A percentile compares a stretch with the other conserved stretches of the same genome.
Evolutionary conservation across 139 green algal genomes (phyloP).

Genomic region (Yamagishiella unicocca): DNA sequence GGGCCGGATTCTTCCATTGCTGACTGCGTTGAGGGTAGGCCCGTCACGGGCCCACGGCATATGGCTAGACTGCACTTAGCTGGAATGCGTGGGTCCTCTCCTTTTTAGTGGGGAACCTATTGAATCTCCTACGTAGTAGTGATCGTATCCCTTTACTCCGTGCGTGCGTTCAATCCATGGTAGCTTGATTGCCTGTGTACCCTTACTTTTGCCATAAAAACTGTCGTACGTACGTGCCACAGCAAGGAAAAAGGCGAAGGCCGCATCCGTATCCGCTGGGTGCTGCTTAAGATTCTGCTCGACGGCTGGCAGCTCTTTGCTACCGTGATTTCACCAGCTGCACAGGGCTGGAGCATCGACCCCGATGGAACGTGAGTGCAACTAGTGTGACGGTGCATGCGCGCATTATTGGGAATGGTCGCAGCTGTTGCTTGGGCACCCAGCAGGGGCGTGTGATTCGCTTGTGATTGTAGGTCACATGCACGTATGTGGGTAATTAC

Average conservation of each 20-base stretch:
- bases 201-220: background rate
- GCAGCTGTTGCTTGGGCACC: background rate
- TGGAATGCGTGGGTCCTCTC: too few relatives aligned
- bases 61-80: too few relatives aligned
- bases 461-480: background rate
- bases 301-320: conserved; percentile 45
- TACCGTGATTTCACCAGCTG: conserved; percentile 3
- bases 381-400: too few relatives aligned
- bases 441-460: background rate
- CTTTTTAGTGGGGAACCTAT: background rate
- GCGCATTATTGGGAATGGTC: too few relatives aligned
- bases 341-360: conserved; percentile 32
- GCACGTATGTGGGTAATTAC: background rate
- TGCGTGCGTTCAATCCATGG: too few relatives aligned
- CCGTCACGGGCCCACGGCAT: too few relatives aligned
- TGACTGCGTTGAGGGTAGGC: too few relatives aligned
- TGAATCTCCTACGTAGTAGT: background rate
- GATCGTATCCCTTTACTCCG: background rate
- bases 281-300: conserved; percentile 15
- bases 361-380: background rate
- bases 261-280: conserved; percentile 14
- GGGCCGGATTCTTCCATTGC: too few relatives aligned
- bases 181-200: too few relatives aligned
- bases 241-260: conserved; percentile 24
- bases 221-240: background rate